These are phyloP conservation scores for Penicillium pulvis DNA, from an alignment of 495 filamentous ascomycete species.

Conservation along the genomic window DNA sequence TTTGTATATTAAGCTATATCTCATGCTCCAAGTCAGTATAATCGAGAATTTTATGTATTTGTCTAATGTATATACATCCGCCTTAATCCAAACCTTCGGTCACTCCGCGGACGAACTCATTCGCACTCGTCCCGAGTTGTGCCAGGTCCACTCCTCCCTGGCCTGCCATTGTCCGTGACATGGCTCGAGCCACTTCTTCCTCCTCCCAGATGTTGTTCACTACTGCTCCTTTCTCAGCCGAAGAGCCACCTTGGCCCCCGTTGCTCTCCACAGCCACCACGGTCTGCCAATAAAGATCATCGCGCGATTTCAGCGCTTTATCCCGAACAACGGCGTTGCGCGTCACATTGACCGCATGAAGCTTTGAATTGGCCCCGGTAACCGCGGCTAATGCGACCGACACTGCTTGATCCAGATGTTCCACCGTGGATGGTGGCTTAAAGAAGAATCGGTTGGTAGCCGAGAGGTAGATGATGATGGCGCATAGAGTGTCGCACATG, in stretches of 20 bases:
- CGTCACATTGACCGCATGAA: conserved; percentile 55
- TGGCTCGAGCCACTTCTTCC: conserved; percentile 56
- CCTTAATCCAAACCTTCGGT: conserved; percentile 41
- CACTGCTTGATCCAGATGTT: conserved; percentile 45
- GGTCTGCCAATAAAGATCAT: conserved; percentile 61
- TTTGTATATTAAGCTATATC: not conserved
- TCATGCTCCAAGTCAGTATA: not conserved
- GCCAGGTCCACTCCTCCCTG: conserved; percentile 51
- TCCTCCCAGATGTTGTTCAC: conserved; percentile 52
- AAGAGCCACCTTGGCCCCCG: conserved; percentile 29
- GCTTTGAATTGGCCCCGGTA: conserved; percentile 48
- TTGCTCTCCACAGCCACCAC: conserved; percentile 43
- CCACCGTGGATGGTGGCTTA: conserved; percentile 49
- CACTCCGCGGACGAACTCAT: conserved; percentile 46
- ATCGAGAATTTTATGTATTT: not conserved
- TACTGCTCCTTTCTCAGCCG: conserved; percentile 14
- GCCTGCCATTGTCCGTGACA: conserved; percentile 50
- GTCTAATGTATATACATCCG: not conserved
- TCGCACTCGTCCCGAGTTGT: conserved; percentile 46
- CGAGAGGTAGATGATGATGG: conserved; percentile 66
- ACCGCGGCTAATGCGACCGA: conserved; percentile 42
- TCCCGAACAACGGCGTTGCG: conserved; percentile 63
- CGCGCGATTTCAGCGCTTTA: conserved; percentile 51
- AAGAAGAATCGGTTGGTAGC: conserved; percentile 73
- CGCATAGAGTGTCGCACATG: conserved; percentile 60